Evolutionary conservation across 345 rosid species (phyloP).

Genomic region (Brassica rapa): DNA sequence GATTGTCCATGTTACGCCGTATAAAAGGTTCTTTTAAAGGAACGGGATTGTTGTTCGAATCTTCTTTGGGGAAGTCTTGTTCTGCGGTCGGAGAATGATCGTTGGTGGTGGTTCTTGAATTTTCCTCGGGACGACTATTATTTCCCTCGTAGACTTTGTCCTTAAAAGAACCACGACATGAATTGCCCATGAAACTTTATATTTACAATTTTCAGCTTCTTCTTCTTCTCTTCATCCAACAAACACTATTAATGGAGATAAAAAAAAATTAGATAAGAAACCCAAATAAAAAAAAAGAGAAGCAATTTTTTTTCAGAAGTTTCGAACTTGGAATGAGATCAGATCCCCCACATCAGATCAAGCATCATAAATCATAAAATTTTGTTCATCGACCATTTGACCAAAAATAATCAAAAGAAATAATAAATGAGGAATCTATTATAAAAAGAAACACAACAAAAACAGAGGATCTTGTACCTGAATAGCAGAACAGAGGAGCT

Average conservation of each 20-base stretch:
- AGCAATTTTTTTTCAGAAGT: neutral
- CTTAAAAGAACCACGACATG: conserved; percentile 95
- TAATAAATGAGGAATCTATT: conserved; percentile 9
- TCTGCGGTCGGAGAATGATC: conserved; percentile 49
- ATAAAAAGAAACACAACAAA: conserved; percentile 12
- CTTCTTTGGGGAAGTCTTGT: conserved; percentile 44
- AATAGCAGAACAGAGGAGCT: conserved; percentile 33
- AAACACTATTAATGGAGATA: conserved; percentile 10
- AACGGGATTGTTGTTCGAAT: conserved; percentile 38
- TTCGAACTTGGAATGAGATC: conserved; percentile 2
- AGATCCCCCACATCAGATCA: conserved; percentile 38
- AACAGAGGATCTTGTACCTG: conserved; percentile 40
- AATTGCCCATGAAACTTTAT: conserved; percentile 92
- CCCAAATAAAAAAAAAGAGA: conserved; percentile 11
- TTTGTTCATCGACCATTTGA: neutral
- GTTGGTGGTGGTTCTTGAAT: conserved; percentile 46
- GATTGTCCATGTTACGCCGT: conserved; percentile 68
- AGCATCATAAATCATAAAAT: neutral
- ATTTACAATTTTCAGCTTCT: conserved; percentile 27
- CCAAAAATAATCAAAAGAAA: neutral
- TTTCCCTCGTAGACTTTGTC: conserved; percentile 74
- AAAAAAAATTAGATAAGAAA: neutral
- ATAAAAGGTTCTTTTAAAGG: conserved; percentile 52
- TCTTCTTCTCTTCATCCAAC: conserved; percentile 44
- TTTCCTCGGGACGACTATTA: conserved; percentile 64